Evolutionary conservation across 306 rosid genomes (phyloP).

Genomic region (Dryas alaskensis): DNA sequence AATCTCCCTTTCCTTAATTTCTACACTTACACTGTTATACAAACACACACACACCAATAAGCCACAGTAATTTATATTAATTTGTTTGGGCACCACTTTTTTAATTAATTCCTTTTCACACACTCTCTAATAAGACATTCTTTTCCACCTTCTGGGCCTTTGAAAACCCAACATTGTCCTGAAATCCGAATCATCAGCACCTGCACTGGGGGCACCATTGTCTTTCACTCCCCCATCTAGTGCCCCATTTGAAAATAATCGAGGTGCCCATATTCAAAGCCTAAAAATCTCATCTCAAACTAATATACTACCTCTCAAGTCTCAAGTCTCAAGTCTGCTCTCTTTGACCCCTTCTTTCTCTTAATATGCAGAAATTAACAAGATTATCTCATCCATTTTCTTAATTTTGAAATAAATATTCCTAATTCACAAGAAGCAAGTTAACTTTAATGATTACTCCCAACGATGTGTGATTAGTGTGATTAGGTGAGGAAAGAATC

Average conservation of each 20-base stretch:
- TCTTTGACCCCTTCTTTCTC: no score
- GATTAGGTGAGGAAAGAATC: not conserved
- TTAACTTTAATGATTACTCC: not conserved
- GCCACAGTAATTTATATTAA: slow-evolving; percentile 22
- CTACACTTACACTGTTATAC: not conserved
- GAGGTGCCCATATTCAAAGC: slow-evolving; percentile 5
- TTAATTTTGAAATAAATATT: no score
- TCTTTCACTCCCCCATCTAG: not conserved
- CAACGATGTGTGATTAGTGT: not conserved
- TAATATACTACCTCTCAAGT: no score
- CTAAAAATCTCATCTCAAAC: no score
- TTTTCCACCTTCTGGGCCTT: not conserved
- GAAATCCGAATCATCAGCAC: not conserved
- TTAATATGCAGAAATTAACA: not conserved
- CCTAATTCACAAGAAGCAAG: not conserved
- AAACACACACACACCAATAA: not conserved
- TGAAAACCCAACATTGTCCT: slow-evolving; percentile 11
- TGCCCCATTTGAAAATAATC: not conserved
- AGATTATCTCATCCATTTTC: no score
- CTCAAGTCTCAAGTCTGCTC: no score
- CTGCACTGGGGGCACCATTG: slow-evolving; percentile 1
- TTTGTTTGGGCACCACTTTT: not conserved
- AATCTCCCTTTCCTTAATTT: slow-evolving; percentile 13
- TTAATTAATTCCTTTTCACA: not conserved
- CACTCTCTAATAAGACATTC: slow-evolving; percentile 1